Percentiles rank a stretch among this genome's conserved stretches.
Evolutionary conservation across 2,329 filamentous ascomycete genomes (phyloP).

Genomic region (Alternaria angustiovoidea): DNA sequence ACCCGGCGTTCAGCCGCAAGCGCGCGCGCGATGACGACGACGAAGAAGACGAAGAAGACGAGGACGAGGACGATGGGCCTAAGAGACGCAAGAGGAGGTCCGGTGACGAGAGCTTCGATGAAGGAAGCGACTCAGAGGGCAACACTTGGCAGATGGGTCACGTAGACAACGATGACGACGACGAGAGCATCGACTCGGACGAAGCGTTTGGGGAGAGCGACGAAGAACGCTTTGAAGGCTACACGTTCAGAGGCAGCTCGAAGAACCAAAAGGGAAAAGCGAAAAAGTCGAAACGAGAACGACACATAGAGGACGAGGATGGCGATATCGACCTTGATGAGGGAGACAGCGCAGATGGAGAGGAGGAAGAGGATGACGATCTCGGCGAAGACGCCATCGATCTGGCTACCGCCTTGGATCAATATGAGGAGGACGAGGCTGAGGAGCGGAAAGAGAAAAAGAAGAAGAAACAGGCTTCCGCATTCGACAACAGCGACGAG

Average conservation of each 20-base stretch:
- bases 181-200: constrained; percentile 74
- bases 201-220: constrained; percentile 91
- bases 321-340: constrained; percentile 58
- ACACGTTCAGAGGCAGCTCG: constrained; percentile 70
- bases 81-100: constrained; percentile 43
- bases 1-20: constrained; percentile 54
- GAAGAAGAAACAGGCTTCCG: constrained; percentile 52
- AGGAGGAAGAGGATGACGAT: constrained; percentile 67
- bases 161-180: constrained; percentile 69
- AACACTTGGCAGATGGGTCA: constrained; percentile 84
- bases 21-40: constrained; percentile 61
- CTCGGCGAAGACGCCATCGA: constrained; percentile 70
- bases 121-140: constrained; percentile 84
- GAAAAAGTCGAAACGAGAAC: constrained; percentile 44
- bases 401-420: constrained; percentile 67
- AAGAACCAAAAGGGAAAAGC: constrained; percentile 59
- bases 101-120: constrained; percentile 66
- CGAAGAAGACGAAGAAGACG: constrained; percentile 49
- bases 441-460: constrained; percentile 39
- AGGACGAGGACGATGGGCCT: constrained; percentile 34
- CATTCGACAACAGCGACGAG: constrained; percentile 62
- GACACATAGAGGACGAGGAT: constrained; percentile 31
- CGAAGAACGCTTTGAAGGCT: constrained; percentile 83
- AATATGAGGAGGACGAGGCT: constrained; percentile 49
- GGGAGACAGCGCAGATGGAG: constrained; percentile 54